Evolutionary conservation across 345 rosid species (phyloP), one percentile per base, ranked within the genome.

Genomic region (Populus alba): DNA sequence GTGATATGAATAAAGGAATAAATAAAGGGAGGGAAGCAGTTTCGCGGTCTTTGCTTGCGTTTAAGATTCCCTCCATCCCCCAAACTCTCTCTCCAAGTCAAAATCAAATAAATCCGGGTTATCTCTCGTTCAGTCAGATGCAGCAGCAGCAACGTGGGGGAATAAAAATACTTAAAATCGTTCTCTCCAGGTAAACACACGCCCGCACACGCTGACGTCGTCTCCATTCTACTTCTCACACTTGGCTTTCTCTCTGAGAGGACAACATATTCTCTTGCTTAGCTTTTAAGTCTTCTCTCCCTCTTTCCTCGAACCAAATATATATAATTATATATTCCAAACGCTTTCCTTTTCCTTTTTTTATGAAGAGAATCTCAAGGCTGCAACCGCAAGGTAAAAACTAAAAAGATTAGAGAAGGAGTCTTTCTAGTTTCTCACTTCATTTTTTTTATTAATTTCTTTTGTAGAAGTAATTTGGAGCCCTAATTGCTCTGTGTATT

Each of bases 231-330:
- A 41, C 45, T 41, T 3, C 45, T 3, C 45, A 12, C 11, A 11
- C 63, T 4, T 66, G 35, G 10, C 45, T 45, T 66, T 41, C 13
- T 33, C 5, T 57, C 15, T 37, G 31, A 1, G 4, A 71, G 49
- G 16, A 20, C 63, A 47, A 3, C 5, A 25, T 15, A 15, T 47
- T 47, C 17, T 47, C 35, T 39, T 62, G 12, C 79, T 68, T 68
- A 38, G 51, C 8, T 38, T 38, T 38, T 68, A 76, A 76, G 79
- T 29, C 55, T 68, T n/a, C 73, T 76, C 25, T 23, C 45, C 45
- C 5, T 55, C 10, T n/a, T 23, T 16, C 12, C 9, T 37, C 2
- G 1, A 35, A 20, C 15, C 45, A 10, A 41, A 41, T 41, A 41
- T 41, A 41, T 41, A 9, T 39, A 41, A 2, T 4, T 37, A 37